Percentiles rank a stretch among this genome's conserved stretches.
Evolutionary conservation across 129 eudicot genomes (phyloP).

Genomic region (Tagetes patula): DNA sequence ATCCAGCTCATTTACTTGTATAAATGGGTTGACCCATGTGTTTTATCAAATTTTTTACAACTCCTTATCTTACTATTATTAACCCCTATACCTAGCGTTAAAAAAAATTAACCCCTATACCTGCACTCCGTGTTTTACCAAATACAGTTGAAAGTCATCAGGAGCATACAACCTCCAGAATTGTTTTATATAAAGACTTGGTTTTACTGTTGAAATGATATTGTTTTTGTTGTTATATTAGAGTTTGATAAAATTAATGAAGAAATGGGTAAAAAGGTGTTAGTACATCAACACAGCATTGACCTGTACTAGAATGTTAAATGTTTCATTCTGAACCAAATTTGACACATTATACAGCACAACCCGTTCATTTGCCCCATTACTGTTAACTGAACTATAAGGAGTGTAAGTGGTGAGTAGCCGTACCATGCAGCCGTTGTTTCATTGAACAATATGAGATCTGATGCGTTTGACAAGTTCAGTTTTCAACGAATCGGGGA

Average conservation of each 20-base stretch:
- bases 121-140: not conserved
- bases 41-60: too few relatives aligned
- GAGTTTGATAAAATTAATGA: not conserved
- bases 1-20: not conserved
- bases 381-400: not conserved
- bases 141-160: not conserved
- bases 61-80: too few relatives aligned
- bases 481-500: constrained; percentile 77
- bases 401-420: not conserved
- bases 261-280: not conserved
- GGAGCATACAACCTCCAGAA: not conserved
- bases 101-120: too few relatives aligned
- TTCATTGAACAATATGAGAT: constrained; percentile 41
- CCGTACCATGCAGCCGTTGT: constrained; percentile 24
- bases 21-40: not conserved
- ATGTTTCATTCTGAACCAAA: not conserved
- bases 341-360: not conserved
- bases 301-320: not conserved
- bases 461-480: constrained; percentile 56
- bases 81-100: too few relatives aligned
- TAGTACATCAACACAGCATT: not conserved
- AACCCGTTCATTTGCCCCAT: not conserved
- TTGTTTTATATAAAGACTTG: not conserved
- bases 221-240: not conserved
- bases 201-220: not conserved